phyloP scores from a whole-genome alignment of 2,329 filamentous ascomycete species.

The Penicillium palitans region DNA sequence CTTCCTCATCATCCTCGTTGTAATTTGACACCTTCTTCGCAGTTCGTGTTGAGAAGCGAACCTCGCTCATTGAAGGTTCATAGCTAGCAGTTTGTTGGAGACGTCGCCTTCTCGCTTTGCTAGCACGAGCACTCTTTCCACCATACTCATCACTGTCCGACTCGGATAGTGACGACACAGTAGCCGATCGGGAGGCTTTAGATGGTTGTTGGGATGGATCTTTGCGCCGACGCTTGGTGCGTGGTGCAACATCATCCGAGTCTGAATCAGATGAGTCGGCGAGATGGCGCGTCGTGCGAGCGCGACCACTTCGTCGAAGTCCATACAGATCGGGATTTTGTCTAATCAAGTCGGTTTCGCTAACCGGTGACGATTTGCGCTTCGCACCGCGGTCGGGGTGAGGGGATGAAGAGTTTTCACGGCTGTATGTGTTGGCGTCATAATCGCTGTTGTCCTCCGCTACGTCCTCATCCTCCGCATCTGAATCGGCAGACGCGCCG shows the following conservation, averaged over 20 bases:
- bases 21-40: constrained; percentile 73
- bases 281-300: constrained; percentile 62
- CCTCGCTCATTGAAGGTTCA: constrained; percentile 69
- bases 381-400: constrained; percentile 70
- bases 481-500: constrained; percentile 38
- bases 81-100: constrained; percentile 65
- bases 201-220: constrained; percentile 53
- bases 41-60: constrained; percentile 86
- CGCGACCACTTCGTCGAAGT: constrained; percentile 78
- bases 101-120: constrained; percentile 74
- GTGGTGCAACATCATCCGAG: constrained; percentile 64
- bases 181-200: constrained; percentile 49
- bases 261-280: constrained; percentile 67
- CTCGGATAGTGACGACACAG: constrained; percentile 66
- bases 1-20: constrained; percentile 66
- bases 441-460: constrained; percentile 62
- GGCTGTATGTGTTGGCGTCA: constrained; percentile 57
- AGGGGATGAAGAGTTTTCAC: constrained; percentile 67
- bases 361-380: constrained; percentile 65
- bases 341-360: constrained; percentile 80
- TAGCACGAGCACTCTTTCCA: constrained; percentile 67
- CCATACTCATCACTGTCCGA: constrained; percentile 71
- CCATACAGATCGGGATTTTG: constrained; percentile 95
- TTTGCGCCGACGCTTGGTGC: constrained; percentile 53
- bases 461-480: constrained; percentile 66